These are phyloP conservation scores for Pilaira anomala DNA, from an alignment of 192 early-diverging fungal species.

Conservation along the genomic window DNA sequence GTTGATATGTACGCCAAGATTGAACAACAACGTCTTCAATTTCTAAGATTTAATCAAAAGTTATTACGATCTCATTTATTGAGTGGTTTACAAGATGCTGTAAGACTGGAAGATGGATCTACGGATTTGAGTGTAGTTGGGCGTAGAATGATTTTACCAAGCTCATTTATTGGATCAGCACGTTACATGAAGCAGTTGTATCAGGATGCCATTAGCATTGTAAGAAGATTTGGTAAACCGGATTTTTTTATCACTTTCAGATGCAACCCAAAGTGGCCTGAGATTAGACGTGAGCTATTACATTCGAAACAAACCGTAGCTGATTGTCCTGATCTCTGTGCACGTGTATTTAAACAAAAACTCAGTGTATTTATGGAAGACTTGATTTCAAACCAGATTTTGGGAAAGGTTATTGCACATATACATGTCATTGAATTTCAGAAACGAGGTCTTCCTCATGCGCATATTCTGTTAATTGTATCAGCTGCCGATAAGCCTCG, in stretches of 20 bases:
- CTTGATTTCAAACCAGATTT: slow-evolving; percentile 3
- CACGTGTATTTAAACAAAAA: slow-evolving; percentile 23
- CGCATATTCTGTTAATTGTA: slow-evolving; percentile 38
- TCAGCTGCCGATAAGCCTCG: not conserved
- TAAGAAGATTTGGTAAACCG: slow-evolving; percentile 29
- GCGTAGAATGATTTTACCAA: slow-evolving; percentile 25
- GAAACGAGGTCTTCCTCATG: slow-evolving; percentile 39
- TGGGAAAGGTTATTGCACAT: slow-evolving; percentile 32
- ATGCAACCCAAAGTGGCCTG: slow-evolving; percentile 25
- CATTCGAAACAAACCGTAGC: not conserved
- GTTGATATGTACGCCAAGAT: not conserved
- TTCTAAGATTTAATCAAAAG: too few relatives aligned
- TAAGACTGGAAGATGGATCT: not conserved
- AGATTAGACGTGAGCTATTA: not conserved
- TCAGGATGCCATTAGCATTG: slow-evolving; percentile 30
- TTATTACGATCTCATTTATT: not conserved
- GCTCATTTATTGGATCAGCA: slow-evolving; percentile 26
- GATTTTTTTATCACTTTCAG: slow-evolving; percentile 43
- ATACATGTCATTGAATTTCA: slow-evolving; percentile 40
- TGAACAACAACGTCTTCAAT: not conserved
- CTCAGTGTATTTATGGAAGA: slow-evolving; percentile 15
- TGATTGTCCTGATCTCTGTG: slow-evolving; percentile 21
- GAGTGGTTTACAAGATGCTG: not conserved
- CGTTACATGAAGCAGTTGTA: slow-evolving; percentile 21
- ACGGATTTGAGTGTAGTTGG: not conserved